phyloP scores from a whole-genome alignment of 139 green algal species.

The Klebsormidium nitens region DNA sequence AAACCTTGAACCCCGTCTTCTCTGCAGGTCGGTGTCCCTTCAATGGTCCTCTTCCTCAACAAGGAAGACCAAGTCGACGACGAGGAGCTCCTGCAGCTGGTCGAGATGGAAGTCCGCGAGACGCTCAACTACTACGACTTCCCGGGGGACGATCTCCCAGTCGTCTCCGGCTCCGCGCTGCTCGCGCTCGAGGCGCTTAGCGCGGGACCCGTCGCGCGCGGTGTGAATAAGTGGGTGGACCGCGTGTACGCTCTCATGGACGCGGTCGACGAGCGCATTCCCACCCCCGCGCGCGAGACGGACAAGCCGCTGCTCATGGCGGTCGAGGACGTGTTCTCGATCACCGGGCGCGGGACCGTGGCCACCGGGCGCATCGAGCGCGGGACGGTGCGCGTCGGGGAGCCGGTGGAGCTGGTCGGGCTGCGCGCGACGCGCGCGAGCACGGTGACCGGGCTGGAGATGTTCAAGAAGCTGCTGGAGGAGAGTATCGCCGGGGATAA shows the following conservation, averaged over 20 bases:
- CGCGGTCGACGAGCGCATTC: conserved; percentile 64
- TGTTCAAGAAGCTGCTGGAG: conserved; percentile 95
- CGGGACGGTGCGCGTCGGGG: conserved; percentile 82
- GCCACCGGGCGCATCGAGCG: conserved; percentile 89
- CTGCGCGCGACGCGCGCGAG: conserved; percentile 55
- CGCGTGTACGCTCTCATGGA: conserved; percentile 70
- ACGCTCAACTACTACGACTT: conserved; percentile 88
- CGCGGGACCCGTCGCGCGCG: conserved; percentile 16
- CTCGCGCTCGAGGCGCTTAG: conserved; percentile 28
- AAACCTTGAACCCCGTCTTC: no score
- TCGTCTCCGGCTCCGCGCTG: conserved; percentile 28
- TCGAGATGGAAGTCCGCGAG: conserved; percentile 97
- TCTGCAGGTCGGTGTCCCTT: conserved; percentile 88
- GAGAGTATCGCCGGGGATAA: conserved; percentile 53
- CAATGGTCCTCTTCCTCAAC: conserved; percentile 95
- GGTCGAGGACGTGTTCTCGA: conserved; percentile 94
- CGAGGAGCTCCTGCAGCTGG: conserved; percentile 67
- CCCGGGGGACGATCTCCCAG: conserved; percentile 31
- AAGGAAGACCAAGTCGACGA: conserved; percentile 95
- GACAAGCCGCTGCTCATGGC: conserved; percentile 96
- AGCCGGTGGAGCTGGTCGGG: conserved; percentile 90
- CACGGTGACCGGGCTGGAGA: conserved; percentile 85
- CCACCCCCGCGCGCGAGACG: conserved; percentile 66
- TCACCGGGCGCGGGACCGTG: conserved; percentile 89
- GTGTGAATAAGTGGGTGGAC: conserved; percentile 45